A percentile compares a stretch with the other conserved stretches of the same genome.
Conservation (phyloP, 495 filamentous ascomycete species). For the Penicillium daleae region DNA sequence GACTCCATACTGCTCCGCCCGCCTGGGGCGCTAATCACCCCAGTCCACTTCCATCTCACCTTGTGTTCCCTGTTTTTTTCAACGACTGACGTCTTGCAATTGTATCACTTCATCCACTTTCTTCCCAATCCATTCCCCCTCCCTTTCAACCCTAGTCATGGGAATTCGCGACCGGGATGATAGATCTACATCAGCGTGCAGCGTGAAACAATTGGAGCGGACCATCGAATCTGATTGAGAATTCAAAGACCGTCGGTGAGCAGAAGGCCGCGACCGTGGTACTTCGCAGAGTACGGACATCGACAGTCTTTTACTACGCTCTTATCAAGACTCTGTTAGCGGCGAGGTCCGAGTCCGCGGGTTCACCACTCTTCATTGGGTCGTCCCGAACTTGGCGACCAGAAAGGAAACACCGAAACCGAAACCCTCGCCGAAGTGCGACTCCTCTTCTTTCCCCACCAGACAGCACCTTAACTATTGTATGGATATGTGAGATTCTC, state of each 20-base stretch:
- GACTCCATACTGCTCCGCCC: constrained; percentile 3
- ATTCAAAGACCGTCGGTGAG: not conserved
- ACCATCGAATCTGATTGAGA: not conserved
- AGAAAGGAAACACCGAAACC: constrained; percentile 7
- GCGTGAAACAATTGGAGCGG: not conserved
- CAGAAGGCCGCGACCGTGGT: not conserved
- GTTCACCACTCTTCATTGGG: constrained; percentile 10
- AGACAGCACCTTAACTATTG: not conserved
- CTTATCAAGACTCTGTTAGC: constrained; percentile 16
- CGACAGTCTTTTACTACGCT: not conserved
- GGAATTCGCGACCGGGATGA: constrained; percentile 4
- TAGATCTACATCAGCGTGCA: not conserved
- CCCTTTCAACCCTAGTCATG: not conserved
- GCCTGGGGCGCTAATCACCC: constrained; percentile 11
- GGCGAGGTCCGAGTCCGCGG: constrained; percentile 14
- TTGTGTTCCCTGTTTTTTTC: constrained; percentile 12
- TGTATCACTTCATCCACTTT: constrained; percentile 10
- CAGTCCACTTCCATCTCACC: constrained; percentile 1
- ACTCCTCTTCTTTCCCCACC: not conserved
- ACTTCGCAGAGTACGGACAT: not conserved
- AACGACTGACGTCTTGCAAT: constrained; percentile 9
- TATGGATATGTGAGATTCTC: constrained; percentile 2
- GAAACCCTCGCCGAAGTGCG: constrained; percentile 2
- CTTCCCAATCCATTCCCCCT: not conserved
- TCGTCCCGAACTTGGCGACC: constrained; percentile 5